phyloP scores from a whole-genome alignment of 805 yeast species.

The Teunomyces cretensis region DNA sequence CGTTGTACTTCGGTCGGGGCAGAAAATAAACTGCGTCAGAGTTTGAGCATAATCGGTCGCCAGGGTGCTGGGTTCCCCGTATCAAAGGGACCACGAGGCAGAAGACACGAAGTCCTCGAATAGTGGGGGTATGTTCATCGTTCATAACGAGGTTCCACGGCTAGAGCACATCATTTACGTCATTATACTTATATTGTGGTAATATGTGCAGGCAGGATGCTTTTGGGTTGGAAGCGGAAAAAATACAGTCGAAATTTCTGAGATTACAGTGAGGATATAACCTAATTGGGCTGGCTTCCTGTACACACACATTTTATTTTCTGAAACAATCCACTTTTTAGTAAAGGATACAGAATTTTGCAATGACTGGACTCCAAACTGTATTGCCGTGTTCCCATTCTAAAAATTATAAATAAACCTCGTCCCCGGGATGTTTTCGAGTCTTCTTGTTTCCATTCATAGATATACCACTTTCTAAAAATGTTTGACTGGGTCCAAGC shows the following conservation, averaged over 20 bases:
- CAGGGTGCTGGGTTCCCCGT: too few relatives aligned
- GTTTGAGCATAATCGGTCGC: too few relatives aligned
- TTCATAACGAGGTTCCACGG: constrained; percentile 1
- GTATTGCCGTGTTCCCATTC: not conserved
- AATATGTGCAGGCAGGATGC: not conserved
- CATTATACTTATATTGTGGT: not conserved
- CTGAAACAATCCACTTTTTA: not conserved
- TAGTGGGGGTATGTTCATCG: not conserved
- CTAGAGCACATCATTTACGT: constrained; percentile 1
- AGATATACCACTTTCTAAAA: not conserved
- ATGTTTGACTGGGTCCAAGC: constrained; percentile 12
- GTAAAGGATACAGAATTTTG: not conserved
- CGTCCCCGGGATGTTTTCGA: not conserved
- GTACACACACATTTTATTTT: not conserved
- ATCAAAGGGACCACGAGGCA: too few relatives aligned
- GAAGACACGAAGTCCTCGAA: too few relatives aligned
- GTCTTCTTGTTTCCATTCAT: not conserved
- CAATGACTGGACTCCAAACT: not conserved
- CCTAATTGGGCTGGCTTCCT: not conserved
- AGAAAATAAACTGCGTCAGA: too few relatives aligned
- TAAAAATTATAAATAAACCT: constrained; percentile 4
- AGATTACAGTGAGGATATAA: not conserved
- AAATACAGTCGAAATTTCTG: not conserved
- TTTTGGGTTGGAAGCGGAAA: not conserved
- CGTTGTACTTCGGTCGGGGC: too few relatives aligned